Evolutionary conservation across 2,329 filamentous ascomycete genomes (phyloP), one percentile per base, ranked within the genome.

Genomic region (Tolypocladium tropicale): DNA sequence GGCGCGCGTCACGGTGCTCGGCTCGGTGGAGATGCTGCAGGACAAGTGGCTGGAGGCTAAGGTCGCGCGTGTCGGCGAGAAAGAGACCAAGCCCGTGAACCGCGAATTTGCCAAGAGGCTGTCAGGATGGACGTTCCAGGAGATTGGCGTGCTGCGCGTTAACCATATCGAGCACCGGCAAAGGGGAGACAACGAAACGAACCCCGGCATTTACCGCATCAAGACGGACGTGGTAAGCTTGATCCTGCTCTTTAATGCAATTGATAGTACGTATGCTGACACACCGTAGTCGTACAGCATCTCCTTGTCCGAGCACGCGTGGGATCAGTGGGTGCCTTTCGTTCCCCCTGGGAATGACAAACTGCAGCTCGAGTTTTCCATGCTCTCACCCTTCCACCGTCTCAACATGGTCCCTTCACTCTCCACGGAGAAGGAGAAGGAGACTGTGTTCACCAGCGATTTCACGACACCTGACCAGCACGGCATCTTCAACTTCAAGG

Each of bases 361-460:
- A 32, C 69, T 99, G 36, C 94, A 99, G 73, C 89, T 99, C 59
- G 94, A 99, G 73, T 96, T 97, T 78, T 92, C 86, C 76, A 99
- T 97, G 94, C 87, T 99, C 51, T 96, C 93, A 1, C 93, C 94
- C 56, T 97, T 96, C 83, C 88, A 96, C 76, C 92, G 94, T 46
- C 80, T 97, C 36, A 78, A 84, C 58, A 84, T 99, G 34, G 65
- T 75, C 10, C 81, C 83, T 16, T 70, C 77, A 11, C 72, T 74
- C 34, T 78, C 77, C 30, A 86, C 84, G 1, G 72, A 78, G 55
- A 85, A 89, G 1, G 72, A 78, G 55, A 85, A 89, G 64, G 84
- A 85, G 61, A 86, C 89, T 53, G 80, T 88, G 59, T 99, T 86
- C 77, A 80, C 81, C 60, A 80, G 82, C 50, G 80, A 82, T 28